phyloP scores from a whole-genome alignment of 2,329 filamentous ascomycete genomes.

The Xenoacremonium recifei region DNA sequence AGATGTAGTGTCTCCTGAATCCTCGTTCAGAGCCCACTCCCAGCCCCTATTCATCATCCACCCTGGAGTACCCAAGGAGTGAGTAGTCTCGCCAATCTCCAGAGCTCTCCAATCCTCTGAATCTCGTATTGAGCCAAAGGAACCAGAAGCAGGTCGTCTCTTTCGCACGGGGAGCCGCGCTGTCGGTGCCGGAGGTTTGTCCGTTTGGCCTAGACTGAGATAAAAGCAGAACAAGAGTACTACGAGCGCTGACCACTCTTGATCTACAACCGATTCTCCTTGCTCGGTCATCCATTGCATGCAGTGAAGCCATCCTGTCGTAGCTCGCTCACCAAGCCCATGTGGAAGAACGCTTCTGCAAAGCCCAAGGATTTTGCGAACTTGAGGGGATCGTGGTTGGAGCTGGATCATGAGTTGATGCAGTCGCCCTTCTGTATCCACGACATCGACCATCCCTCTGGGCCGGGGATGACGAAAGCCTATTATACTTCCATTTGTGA shows the following conservation, averaged over 20 bases:
- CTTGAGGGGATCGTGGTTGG: slow-evolving; percentile 62
- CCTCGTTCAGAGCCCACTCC: slow-evolving; percentile 68
- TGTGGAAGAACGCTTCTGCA: slow-evolving; percentile 64
- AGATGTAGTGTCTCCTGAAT: slow-evolving; percentile 31
- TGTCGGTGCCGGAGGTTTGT: slow-evolving; percentile 22
- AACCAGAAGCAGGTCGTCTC: slow-evolving; percentile 33
- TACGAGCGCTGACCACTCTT: slow-evolving; percentile 69
- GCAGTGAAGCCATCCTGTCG: slow-evolving; percentile 72
- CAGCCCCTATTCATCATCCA: slow-evolving; percentile 66
- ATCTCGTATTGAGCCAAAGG: slow-evolving; percentile 34
- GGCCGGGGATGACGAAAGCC: slow-evolving; percentile 58
- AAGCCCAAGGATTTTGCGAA: slow-evolving; percentile 57
- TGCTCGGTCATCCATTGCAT: slow-evolving; percentile 64
- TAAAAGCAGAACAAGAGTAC: slow-evolving; percentile 64
- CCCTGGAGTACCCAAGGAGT: slow-evolving; percentile 47
- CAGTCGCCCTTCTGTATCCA: slow-evolving; percentile 59
- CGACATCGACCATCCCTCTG: slow-evolving; percentile 62
- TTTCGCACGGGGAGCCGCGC: slow-evolving; percentile 29
- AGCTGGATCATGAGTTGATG: slow-evolving; percentile 70
- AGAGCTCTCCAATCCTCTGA: slow-evolving; percentile 48
- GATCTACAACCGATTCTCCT: slow-evolving; percentile 44
- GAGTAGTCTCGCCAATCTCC: slow-evolving; percentile 44
- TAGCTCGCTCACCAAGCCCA: slow-evolving; percentile 56
- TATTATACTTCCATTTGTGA: slow-evolving; percentile 46
- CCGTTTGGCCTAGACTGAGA: slow-evolving; percentile 53